phyloP scores from a whole-genome alignment of 495 filamentous ascomycete species.

The Talaromyces nanjingensis region DNA sequence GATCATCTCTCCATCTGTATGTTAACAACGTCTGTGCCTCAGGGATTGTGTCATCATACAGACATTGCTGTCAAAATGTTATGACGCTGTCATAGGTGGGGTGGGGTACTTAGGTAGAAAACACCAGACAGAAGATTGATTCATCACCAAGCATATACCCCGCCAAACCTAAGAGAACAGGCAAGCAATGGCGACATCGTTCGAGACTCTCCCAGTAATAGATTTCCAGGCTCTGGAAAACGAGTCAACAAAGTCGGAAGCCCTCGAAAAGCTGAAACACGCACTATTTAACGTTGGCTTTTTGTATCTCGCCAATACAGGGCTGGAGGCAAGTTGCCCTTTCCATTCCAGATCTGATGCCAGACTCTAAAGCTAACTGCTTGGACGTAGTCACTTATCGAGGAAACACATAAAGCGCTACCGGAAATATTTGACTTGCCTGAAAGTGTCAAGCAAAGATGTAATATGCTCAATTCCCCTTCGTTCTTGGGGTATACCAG shows the following conservation, averaged over 20 bases:
- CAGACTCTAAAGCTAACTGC: background rate
- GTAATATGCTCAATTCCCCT: constrained; percentile 82
- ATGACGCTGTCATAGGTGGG: background rate
- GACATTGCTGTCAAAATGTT: background rate
- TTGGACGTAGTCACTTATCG: constrained; percentile 51
- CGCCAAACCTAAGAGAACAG: background rate
- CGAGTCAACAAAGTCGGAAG: constrained; percentile 61
- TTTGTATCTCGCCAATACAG: constrained; percentile 82
- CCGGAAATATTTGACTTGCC: constrained; percentile 77
- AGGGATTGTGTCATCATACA: background rate
- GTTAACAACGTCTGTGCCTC: background rate
- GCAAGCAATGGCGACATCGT: constrained; percentile 37
- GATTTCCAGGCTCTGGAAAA: constrained; percentile 61
- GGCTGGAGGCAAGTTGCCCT: constrained; percentile 47
- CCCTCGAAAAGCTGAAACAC: constrained; percentile 63
- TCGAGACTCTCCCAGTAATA: constrained; percentile 70
- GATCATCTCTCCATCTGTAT: background rate
- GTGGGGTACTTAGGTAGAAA: too few species aligned
- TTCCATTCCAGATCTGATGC: background rate
- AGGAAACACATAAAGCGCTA: constrained; percentile 61
- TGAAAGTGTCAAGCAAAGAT: constrained; percentile 63
- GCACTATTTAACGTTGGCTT: constrained; percentile 89
- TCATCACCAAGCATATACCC: background rate
- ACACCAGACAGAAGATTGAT: background rate
- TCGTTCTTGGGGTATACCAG: constrained; percentile 45